Evolutionary conservation across 306 rosid genomes (phyloP).

Genomic region (Gillenia trifoliata): DNA sequence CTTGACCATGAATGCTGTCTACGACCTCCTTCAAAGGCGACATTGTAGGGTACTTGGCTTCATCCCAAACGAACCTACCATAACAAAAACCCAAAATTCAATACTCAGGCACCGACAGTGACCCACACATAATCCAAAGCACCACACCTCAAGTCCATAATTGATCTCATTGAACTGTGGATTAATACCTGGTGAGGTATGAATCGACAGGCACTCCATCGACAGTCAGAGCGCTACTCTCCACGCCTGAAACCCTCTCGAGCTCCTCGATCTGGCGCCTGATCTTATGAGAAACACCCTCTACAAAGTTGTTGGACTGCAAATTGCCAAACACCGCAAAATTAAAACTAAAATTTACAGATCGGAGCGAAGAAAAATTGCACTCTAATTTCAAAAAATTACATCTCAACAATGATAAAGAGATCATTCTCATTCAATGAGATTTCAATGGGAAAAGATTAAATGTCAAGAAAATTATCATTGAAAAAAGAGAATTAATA

Average conservation of each 20-base stretch:
- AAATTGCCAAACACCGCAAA: not conserved
- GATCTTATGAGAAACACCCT: conserved; percentile 83
- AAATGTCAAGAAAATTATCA: not conserved
- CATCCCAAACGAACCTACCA: conserved; percentile 88
- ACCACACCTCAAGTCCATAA: conserved; percentile 4
- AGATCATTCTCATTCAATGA: not conserved
- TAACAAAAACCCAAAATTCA: conserved; percentile 2
- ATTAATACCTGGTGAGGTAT: conserved; percentile 66
- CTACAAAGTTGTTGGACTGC: conserved; percentile 82
- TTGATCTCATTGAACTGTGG: not conserved
- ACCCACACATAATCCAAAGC: not conserved
- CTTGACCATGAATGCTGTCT: conserved; percentile 73
- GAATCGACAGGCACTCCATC: conserved; percentile 98
- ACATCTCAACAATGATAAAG: not conserved
- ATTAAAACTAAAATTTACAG: not conserved
- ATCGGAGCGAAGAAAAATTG: conserved; percentile 2
- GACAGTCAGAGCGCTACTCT: conserved; percentile 62
- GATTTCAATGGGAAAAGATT: not conserved
- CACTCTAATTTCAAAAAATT: not conserved
- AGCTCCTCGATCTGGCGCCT: conserved; percentile 96
- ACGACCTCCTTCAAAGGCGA: conserved; percentile 72
- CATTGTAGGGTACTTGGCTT: conserved; percentile 89
- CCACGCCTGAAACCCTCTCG: conserved; percentile 62
- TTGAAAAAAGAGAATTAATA: not conserved
- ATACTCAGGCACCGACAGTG: not conserved